Conservation (phyloP, 345 rosid genomes). For the Arabidopsis thaliana region DNA sequence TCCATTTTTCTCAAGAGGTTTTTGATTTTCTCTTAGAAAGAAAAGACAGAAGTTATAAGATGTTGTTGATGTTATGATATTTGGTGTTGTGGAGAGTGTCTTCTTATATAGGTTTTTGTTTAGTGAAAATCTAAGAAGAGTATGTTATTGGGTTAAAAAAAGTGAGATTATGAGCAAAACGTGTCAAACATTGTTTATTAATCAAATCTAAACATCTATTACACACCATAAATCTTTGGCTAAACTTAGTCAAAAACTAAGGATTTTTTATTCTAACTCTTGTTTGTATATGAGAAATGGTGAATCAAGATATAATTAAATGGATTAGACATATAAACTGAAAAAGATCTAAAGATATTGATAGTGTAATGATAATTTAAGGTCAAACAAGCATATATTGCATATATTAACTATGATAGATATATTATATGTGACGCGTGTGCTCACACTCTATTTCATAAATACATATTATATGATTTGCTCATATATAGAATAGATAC, state of each 20-base stretch:
- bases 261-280: not conserved
- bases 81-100: not conserved
- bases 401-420: not conserved
- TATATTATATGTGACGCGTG: not conserved
- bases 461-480: not conserved
- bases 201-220: not conserved
- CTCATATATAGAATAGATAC: not conserved
- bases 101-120: slow-evolving; percentile 11
- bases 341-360: slow-evolving; percentile 23
- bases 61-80: not conserved
- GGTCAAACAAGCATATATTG: not conserved
- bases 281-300: slow-evolving; percentile 30
- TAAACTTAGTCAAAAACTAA: slow-evolving; percentile 27
- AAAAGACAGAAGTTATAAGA: not conserved
- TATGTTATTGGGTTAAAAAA: slow-evolving; percentile 12
- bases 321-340: not conserved
- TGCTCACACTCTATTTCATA: not conserved
- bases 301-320: slow-evolving; percentile 25
- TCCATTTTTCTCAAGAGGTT: slow-evolving; percentile 21
- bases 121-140: slow-evolving; percentile 3
- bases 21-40: slow-evolving; percentile 11
- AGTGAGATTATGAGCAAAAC: slow-evolving; percentile 27
- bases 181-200: slow-evolving; percentile 30
- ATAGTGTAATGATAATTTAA: slow-evolving; percentile 13
- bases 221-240: slow-evolving; percentile 19